phyloP scores from a whole-genome alignment of 257 asterid genomes.

The Verbena officinalis region DNA sequence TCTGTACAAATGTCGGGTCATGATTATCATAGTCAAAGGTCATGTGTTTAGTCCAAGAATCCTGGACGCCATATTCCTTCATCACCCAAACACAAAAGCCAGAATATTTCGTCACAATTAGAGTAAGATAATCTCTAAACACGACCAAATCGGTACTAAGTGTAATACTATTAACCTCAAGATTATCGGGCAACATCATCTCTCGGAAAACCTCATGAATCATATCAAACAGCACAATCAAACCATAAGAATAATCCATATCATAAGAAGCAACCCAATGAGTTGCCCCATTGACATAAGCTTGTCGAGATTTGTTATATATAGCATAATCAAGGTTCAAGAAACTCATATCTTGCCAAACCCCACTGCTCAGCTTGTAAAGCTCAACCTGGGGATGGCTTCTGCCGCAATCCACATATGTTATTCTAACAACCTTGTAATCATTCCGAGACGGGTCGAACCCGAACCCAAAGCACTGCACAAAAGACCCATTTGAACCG shows the following conservation, averaged over 20 bases:
- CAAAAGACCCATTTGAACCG: conserved; percentile 36
- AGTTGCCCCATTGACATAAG: conserved; percentile 31
- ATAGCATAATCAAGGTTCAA: conserved; percentile 28
- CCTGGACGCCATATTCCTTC: conserved; percentile 44
- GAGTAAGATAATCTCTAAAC: conserved; percentile 33
- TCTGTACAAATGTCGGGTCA: conserved; percentile 23
- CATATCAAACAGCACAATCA: conserved; percentile 44
- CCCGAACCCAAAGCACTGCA: conserved; percentile 51
- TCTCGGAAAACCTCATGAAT: conserved; percentile 37
- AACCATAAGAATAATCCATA: conserved; percentile 19
- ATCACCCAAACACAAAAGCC: conserved; percentile 46
- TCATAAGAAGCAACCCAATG: conserved; percentile 48
- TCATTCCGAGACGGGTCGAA: conserved; percentile 39
- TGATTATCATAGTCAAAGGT: conserved; percentile 18
- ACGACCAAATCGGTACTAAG: conserved; percentile 31
- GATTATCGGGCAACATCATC: conserved; percentile 36
- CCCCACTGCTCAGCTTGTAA: conserved; percentile 42
- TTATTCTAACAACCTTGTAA: conserved; percentile 46
- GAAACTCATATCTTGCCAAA: conserved; percentile 44
- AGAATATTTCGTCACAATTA: conserved; percentile 16
- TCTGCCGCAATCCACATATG: conserved; percentile 27
- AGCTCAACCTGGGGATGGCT: conserved; percentile 43
- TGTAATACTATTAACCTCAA: conserved; percentile 1
- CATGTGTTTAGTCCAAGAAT: conserved; percentile 44
- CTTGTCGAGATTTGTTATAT: conserved; percentile 27